Evolutionary conservation across 768 basidiomycete genomes (phyloP), one percentile per base, ranked within the genome.

Genomic region (Auriscalpium orientale): DNA sequence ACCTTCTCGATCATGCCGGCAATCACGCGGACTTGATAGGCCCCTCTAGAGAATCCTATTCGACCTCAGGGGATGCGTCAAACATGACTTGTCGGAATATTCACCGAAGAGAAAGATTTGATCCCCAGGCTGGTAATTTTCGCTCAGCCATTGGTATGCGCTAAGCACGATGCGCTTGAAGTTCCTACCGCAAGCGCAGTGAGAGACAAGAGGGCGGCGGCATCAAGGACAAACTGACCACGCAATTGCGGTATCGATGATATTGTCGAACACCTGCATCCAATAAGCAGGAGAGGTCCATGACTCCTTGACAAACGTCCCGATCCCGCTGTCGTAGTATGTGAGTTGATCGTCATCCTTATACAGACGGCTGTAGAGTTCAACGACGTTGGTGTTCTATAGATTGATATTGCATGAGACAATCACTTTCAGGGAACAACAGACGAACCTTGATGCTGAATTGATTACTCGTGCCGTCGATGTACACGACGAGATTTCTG

Each of bases 1-100:
- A 73, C 76, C 51, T 57, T 66, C n/a, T 70, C 57, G 20, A 77
- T 74, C 76, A 77, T 77, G 22, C 67, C 76, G 2, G 76, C 73
- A 37, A 77, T 51, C 2, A 66, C 70, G 33, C 76, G 71, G 8
- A 71, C 73, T 62, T 76, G 75, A 55, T 75, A 78, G 13, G 74
- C 76, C 8, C 76, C 76, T 15, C 76, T 72, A 2, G 76, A 77
- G 56, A 73, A 77, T 4, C 76, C 76, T 77, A 21, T 2, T 2
- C 5, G 28, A 2, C 2, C 18, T 51, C n/a, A 51, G 36, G 13
- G 21, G 13, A n/a, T n/a, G 16, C 28, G 36, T 16, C 8, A 12
- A 35, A 35, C 28, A 7, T 5, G 7, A 35, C 10, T 37, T 34
- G 33, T 13, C 16, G 16, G 22, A 6, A 2, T 4, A 51, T 64